Evolutionary conservation across 805 yeast genomes (phyloP).

Genomic region (Isabelozyma gotoi): DNA sequence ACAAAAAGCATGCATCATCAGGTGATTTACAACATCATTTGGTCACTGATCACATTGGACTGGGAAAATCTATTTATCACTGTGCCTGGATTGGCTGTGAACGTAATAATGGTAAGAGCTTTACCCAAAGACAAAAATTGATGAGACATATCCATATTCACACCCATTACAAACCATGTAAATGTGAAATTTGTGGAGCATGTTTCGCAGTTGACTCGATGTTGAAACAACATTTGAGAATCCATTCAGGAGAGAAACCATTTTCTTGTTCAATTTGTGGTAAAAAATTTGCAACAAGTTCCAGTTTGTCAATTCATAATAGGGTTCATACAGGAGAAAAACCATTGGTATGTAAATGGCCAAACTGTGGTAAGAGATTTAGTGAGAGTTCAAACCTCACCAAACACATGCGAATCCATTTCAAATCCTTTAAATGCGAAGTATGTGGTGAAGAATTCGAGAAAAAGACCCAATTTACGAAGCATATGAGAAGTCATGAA

Average conservation of each 20-base stretch:
- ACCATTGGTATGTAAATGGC: constrained; percentile 77
- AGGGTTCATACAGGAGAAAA: constrained; percentile 90
- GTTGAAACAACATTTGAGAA: constrained; percentile 77
- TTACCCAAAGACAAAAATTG: constrained; percentile 82
- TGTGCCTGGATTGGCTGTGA: constrained; percentile 83
- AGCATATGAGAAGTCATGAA: constrained; percentile 5
- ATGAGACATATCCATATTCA: constrained; percentile 86
- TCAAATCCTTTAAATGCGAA: constrained; percentile 50
- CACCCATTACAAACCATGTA: constrained; percentile 78
- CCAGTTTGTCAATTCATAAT: constrained; percentile 78
- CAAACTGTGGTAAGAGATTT: constrained; percentile 80
- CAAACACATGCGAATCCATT: constrained; percentile 83
- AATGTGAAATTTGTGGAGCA: constrained; percentile 68
- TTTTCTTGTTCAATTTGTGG: constrained; percentile 71
- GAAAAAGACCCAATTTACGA: constrained; percentile 35
- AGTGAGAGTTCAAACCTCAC: constrained; percentile 87
- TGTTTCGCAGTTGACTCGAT: constrained; percentile 75
- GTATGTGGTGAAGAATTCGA: constrained; percentile 55
- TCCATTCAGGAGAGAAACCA: constrained; percentile 90
- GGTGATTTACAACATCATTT: constrained; percentile 73
- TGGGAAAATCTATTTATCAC: constrained; percentile 65
- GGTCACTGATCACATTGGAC: constrained; percentile 64
- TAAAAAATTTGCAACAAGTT: constrained; percentile 77
- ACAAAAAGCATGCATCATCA: constrained; percentile 46
- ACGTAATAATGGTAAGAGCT: constrained; percentile 55